phyloP scores from a whole-genome alignment of 106 monocot genomes.

The Acorus calamus region DNA sequence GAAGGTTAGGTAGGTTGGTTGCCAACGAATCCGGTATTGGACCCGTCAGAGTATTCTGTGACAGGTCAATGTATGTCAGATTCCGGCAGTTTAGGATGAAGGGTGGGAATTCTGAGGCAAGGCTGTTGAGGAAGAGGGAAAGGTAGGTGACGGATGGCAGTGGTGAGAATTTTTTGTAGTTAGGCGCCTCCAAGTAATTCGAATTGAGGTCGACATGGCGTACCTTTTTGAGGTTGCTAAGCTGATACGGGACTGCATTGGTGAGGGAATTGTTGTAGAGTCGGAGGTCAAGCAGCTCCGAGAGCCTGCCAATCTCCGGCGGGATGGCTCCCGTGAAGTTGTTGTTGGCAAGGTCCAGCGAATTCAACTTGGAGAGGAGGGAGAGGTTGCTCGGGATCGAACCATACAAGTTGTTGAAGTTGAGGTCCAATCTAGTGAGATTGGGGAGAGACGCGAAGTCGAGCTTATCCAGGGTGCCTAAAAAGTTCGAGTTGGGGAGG shows the following conservation, averaged over 20 bases:
- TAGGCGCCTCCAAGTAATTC: conserved; percentile 31
- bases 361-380: conserved; percentile 1
- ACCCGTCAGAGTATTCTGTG: conserved; percentile 25
- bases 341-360: too few relatives aligned
- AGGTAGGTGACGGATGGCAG: conserved; percentile 36
- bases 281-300: too few relatives aligned
- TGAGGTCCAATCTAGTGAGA: conserved; percentile 4
- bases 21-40: conserved; percentile 26
- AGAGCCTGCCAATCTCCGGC: too few relatives aligned
- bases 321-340: too few relatives aligned
- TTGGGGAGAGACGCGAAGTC: conserved; percentile 7
- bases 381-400: neutral
- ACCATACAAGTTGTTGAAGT: conserved; percentile 1
- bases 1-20: conserved; percentile 21
- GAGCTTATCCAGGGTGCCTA: neutral
- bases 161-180: conserved; percentile 22
- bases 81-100: conserved; percentile 47
- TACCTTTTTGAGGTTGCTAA: too few relatives aligned
- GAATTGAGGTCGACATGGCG: conserved; percentile 25
- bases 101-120: conserved; percentile 26
- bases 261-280: too few relatives aligned
- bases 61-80: conserved; percentile 47
- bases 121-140: conserved; percentile 27
- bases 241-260: too few relatives aligned
- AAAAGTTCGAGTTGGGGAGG: conserved; percentile 2